Base-by-base conservation (phyloP, 1,284 basidiomycete genomes). In the Apiotrichum siamense region DNA sequence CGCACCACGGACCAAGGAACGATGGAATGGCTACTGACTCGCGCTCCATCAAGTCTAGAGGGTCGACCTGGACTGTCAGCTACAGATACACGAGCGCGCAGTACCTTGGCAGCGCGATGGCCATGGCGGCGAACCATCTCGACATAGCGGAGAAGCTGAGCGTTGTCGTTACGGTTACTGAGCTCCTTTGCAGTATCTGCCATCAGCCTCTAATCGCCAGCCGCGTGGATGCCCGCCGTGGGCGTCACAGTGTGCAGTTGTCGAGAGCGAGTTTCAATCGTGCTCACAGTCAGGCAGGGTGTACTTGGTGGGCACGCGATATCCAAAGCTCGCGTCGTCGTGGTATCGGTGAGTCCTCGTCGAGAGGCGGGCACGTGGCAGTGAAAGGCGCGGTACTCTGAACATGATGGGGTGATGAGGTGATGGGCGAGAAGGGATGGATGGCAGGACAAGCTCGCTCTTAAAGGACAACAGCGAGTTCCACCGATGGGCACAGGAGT, bases 101-200 rank as follows among this genome's bases (percentile, higher is more conserved):
- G n/a, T 31, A 63, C 61, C 53, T 61, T 52, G 4, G 67, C 67
- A 11, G 67, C 67, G 25, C 67, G 57, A 46, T 76, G 75, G 1
- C 72, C 73, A 61, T 77, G 75, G 32, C 69, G 56, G 23, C 90
- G 80, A 57, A 92, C 80, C 11, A 85, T 85, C 68, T 93, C 90
- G 15, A 90, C 87, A 65, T 91, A 92, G 36, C 90, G 84, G 31
- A 93, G 75, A 13, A 94, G 74, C 2, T 86, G 77, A 0, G 89
- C 88, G 64, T 92, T 90, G 10, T 71, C 68, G 15, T 79, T 79
- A 18, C 89, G 45, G 44, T 93, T 93, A 43, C 78, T 73, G 3
- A 94, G 77, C 66, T 93, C 88, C 0, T 78, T 76, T 2, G 79
- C 68, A 0, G 85, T 87, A 66, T 91, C 88, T 90, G 60, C 31